Base-by-base conservation (phyloP, 139 green algal genomes). In the Zygnema circumcarinatum region DNA sequence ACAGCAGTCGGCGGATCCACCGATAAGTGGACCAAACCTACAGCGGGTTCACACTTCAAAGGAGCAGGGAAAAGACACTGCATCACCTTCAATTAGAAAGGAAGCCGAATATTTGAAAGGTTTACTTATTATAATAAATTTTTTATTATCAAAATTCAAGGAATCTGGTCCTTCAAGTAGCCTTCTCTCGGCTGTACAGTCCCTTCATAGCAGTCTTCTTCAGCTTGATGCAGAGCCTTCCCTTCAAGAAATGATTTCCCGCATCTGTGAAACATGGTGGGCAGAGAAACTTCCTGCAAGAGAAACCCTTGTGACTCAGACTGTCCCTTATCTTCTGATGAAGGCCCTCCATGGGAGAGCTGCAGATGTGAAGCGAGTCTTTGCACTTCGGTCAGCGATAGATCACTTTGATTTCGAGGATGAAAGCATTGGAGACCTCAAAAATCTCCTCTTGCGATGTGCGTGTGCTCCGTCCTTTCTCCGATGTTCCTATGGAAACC, bases 371-470 rank as follows among this genome's bases (percentile, higher is more conserved):
- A 95, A 97, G 89, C 62, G 87, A 0, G 95, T 94, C 88, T 92
- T 93, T 87, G 86, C 79, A 36, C 92, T 97, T 47, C 90, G 93
- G 0, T 87, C 92, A 0, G 93, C 93, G 0, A 83, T 97, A 54
- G 40, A 83, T 21, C 92, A 95, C 76, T 91, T 98, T 52, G 95
- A 97, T 88, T 97, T 92, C 83, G 94, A 95, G 0, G 93, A 96
- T 84, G 35, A 38, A 42, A 87, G 74, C 78, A 91, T 79, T 31
- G 74, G 11, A 29, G 53, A 36, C 67, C 54, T 78, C 7, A 76
- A 87, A 40, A 53, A 85, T 29, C 89, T 97, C 74, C 88, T 98
- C 87, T 87, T 97, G 69, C 87, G 92, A 11, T 89, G 93, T 16
- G 89, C 93, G 36, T 94, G 95, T 68, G 74, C 85, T 31, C 94